Percentiles rank a stretch among this genome's conserved stretches.
Conservation (phyloP, 495 filamentous ascomycete species). For the Elaphomyces granulatus region DNA sequence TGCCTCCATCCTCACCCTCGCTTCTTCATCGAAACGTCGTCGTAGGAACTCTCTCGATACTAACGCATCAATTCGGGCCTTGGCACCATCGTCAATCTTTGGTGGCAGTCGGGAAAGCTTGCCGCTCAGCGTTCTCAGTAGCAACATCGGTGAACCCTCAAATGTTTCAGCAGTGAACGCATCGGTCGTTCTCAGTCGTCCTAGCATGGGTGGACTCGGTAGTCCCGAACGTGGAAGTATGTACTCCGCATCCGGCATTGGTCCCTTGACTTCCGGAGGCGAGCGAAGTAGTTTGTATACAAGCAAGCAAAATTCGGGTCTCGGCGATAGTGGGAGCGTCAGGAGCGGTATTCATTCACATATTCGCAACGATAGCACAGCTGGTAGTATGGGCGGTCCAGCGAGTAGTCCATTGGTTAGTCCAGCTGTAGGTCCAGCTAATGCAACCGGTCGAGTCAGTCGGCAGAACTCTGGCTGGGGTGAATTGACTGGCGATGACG, state of each 20-base stretch:
- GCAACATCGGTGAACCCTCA: constrained; percentile 47
- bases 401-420: constrained; percentile 44
- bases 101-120: constrained; percentile 80
- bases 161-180: constrained; percentile 39
- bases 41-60: constrained; percentile 87
- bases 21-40: constrained; percentile 82
- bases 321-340: constrained; percentile 63
- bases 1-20: constrained; percentile 90
- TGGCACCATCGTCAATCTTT: constrained; percentile 84
- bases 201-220: constrained; percentile 46
- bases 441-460: constrained; percentile 35
- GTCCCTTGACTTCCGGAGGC: constrained; percentile 41
- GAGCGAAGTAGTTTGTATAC: constrained; percentile 76
- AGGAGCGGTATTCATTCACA: constrained; percentile 66
- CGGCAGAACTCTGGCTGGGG: constrained; percentile 51
- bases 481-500: constrained; percentile 37
- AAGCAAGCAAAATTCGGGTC: constrained; percentile 41
- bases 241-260: constrained; percentile 64
- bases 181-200: constrained; percentile 29
- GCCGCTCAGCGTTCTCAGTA: constrained; percentile 76
- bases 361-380: constrained; percentile 65
- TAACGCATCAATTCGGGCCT: constrained; percentile 83
- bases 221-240: constrained; percentile 71
- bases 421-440: constrained; percentile 29
- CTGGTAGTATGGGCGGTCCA: constrained; percentile 52